Percentiles rank a stretch among this genome's conserved stretches.
phyloP scores from a whole-genome alignment of 306 rosid species.

The Malus fusca region DNA sequence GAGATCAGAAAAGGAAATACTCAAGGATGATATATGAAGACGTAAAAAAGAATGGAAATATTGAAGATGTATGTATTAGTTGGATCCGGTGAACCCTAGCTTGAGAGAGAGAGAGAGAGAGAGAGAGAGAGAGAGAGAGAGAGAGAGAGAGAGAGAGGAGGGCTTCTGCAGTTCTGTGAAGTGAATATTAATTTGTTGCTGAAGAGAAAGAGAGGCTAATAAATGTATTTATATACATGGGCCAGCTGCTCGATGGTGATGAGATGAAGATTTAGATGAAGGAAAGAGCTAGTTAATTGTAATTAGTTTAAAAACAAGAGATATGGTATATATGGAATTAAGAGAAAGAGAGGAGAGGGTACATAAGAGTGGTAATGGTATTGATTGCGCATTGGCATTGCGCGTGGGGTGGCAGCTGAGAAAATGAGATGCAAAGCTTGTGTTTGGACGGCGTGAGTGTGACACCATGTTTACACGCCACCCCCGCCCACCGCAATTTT shows the following conservation, averaged over 20 bases:
- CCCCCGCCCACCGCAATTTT: constrained; percentile 59
- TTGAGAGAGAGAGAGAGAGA: not conserved
- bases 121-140: not conserved
- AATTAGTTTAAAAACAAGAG: not conserved
- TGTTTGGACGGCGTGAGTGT: constrained; percentile 98
- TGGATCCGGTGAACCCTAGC: not conserved
- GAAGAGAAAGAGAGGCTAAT: constrained; percentile 29
- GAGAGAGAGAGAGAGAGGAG: not conserved
- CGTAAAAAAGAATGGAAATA: not conserved
- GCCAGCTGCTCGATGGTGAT: not conserved
- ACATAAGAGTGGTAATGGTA: constrained; percentile 17
- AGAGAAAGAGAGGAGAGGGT: not conserved
- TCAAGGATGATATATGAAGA: not conserved
- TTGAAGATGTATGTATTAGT: not conserved
- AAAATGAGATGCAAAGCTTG: constrained; percentile 13
- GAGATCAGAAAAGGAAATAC: not conserved
- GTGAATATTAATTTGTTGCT: constrained; percentile 1
- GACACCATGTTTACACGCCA: constrained; percentile 86
- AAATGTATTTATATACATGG: constrained; percentile 18
- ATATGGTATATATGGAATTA: not conserved
- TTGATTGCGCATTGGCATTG: constrained; percentile 36
- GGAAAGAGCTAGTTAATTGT: not conserved
- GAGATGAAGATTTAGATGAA: not conserved
- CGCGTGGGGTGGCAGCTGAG: constrained; percentile 92
- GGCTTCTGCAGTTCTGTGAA: not conserved